Percentiles rank a stretch among this genome's conserved stretches.
These are phyloP conservation scores for Hebeloma cylindrosporum DNA, from an alignment of 768 basidiomycete genomes.

Conservation along the genomic window DNA sequence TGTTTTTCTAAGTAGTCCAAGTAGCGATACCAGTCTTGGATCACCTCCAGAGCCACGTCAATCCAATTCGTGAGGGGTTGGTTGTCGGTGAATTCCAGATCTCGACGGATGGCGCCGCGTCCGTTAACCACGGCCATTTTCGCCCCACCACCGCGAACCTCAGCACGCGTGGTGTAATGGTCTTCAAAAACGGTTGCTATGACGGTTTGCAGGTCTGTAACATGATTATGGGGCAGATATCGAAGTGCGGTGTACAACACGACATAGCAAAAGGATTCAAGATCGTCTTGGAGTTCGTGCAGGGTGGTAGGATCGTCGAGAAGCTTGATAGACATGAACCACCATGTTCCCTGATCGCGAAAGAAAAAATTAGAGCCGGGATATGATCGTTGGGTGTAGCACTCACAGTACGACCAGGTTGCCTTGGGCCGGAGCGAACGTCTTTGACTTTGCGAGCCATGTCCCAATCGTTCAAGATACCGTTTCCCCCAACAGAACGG, in stretches of 20 bases:
- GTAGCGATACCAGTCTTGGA: too few species aligned
- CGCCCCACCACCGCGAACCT: too few species aligned
- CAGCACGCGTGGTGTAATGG: too few species aligned
- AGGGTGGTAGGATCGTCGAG: constrained; percentile 15
- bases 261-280: constrained; percentile 30
- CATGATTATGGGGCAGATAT: background rate
- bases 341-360: constrained; percentile 31
- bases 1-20: too few species aligned
- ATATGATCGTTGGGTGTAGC: background rate
- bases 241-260: constrained; percentile 6
- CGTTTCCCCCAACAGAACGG: constrained; percentile 8
- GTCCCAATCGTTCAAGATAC: constrained; percentile 29
- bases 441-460: constrained; percentile 7
- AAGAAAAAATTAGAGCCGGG: background rate
- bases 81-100: too few species aligned
- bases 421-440: background rate
- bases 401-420: constrained; percentile 17
- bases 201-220: too few species aligned
- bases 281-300: constrained; percentile 27
- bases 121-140: too few species aligned
- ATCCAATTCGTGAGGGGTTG: too few species aligned
- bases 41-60: too few species aligned
- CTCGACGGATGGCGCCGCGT: too few species aligned
- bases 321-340: constrained; percentile 28
- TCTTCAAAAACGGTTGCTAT: too few species aligned